Percentiles rank a stretch among this genome's conserved stretches.
Evolutionary conservation across 1,139 yeast genomes (phyloP).

Genomic region (Diutina pseudorugosa): DNA sequence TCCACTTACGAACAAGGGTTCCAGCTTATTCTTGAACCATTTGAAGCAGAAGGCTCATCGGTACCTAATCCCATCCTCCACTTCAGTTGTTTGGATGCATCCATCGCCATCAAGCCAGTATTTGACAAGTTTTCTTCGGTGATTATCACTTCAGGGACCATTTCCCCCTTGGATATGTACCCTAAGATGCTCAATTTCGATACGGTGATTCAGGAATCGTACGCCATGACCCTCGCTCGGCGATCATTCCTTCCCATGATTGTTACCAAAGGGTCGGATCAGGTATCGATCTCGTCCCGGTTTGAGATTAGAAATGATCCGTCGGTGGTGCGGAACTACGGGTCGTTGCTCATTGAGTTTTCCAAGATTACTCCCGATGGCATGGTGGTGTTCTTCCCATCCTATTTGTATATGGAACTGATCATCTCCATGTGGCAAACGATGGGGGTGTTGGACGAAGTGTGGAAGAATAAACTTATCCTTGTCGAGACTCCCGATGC

Average conservation of each 20-base stretch:
- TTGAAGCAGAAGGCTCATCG: conserved; percentile 91
- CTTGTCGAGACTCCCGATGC: conserved; percentile 99
- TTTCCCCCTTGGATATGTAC: conserved; percentile 96
- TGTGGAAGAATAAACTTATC: conserved; percentile 92
- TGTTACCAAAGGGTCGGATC: conserved; percentile 95
- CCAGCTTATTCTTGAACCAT: conserved; percentile 84
- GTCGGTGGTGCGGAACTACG: conserved; percentile 92
- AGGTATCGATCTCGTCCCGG: conserved; percentile 89
- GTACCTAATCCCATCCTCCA: conserved; percentile 96
- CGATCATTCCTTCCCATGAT: conserved; percentile 90
- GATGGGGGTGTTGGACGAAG: conserved; percentile 96
- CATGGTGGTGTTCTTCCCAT: conserved; percentile 93
- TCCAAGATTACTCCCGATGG: conserved; percentile 97
- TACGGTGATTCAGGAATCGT: conserved; percentile 89
- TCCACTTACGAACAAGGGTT: conserved; percentile 94
- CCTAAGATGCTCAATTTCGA: conserved; percentile 94
- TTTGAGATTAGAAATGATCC: conserved; percentile 97
- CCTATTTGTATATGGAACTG: conserved; percentile 93
- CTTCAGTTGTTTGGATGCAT: conserved; percentile 92
- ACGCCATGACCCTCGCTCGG: conserved; percentile 89
- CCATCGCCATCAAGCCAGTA: conserved; percentile 94
- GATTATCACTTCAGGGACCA: conserved; percentile 93
- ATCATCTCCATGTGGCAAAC: conserved; percentile 97
- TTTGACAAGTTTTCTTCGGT: conserved; percentile 92
- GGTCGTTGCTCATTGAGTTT: conserved; percentile 82